Conservation (phyloP, 129 eudicot species). For the Logfia minima region DNA sequence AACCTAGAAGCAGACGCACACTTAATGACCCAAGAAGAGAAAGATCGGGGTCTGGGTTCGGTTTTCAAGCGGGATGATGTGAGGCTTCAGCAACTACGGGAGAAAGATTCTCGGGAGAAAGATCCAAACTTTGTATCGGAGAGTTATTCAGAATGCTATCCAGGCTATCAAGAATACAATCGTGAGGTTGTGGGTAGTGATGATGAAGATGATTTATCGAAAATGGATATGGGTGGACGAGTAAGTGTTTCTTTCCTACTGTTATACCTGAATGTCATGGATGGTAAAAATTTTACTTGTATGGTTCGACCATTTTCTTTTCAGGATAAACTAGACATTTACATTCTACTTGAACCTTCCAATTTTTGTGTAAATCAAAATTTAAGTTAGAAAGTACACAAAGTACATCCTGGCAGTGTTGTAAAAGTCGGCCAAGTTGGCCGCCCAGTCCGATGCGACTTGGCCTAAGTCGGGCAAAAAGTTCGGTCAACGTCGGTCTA, state of each 20-base stretch:
- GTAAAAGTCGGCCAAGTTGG: too few species aligned
- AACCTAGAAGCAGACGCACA: conserved; percentile 58
- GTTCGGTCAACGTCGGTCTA: too few species aligned
- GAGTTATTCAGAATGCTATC: conserved; percentile 97
- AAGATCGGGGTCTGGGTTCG: conserved; percentile 98
- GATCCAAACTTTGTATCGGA: conserved; percentile 98
- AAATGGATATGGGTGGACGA: conserved; percentile 99
- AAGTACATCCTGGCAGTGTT: too few species aligned
- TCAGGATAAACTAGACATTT: not conserved
- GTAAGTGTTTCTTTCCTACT: conserved; percentile 48
- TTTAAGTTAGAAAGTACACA: not conserved
- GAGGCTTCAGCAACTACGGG: conserved; percentile 89
- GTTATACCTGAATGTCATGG: not conserved
- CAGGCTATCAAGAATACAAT: conserved; percentile 94
- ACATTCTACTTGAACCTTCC: not conserved
- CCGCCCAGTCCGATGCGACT: too few species aligned
- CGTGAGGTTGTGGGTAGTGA: conserved; percentile 97
- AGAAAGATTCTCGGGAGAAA: conserved; percentile 94
- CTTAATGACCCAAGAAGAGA: conserved; percentile 93
- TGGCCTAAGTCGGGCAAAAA: too few species aligned
- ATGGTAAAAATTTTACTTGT: not conserved
- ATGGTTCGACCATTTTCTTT: not conserved
- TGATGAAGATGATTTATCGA: conserved; percentile 90
- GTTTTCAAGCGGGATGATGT: conserved; percentile 94
- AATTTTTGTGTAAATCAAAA: not conserved